These are phyloP conservation scores for Phytophthora agathidicida DNA, from an alignment of 352 stramenopile species.

Conservation along the genomic window DNA sequence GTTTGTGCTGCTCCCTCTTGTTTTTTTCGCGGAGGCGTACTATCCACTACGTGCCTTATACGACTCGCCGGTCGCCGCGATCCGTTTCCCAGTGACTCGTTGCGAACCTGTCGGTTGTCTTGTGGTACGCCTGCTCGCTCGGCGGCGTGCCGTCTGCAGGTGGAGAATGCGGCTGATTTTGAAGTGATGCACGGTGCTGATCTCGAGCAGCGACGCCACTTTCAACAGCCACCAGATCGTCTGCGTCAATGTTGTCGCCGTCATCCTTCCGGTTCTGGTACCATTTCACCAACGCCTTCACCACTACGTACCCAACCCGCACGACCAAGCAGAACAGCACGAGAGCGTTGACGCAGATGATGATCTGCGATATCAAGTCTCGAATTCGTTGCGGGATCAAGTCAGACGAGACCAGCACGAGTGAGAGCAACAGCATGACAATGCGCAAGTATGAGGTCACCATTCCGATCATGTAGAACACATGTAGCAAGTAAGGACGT, in stretches of 20 bases:
- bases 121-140: conserved; percentile 21
- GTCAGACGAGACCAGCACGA: conserved; percentile 40
- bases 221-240: conserved; percentile 23
- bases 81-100: neutral
- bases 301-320: conserved; percentile 45
- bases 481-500: conserved; percentile 44
- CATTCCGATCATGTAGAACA: conserved; percentile 48
- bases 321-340: conserved; percentile 49
- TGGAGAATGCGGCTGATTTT: conserved; percentile 19
- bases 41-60: conserved; percentile 15
- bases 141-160: conserved; percentile 17
- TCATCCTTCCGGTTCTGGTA: conserved; percentile 16
- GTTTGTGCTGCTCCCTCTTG: neutral
- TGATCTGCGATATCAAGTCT: conserved; percentile 45
- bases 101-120: conserved; percentile 13
- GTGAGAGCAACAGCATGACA: conserved; percentile 48
- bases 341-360: conserved; percentile 49
- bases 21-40: neutral
- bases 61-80: neutral
- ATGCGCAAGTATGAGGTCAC: conserved; percentile 49
- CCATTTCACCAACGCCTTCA: conserved; percentile 23
- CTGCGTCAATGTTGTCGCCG: conserved; percentile 1
- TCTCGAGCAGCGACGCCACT: conserved; percentile 11
- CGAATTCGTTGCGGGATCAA: conserved; percentile 47
- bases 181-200: conserved; percentile 3